Conservation (phyloP, 1,284 basidiomycete genomes). For the Cystobasidiaceae sp. region DNA sequence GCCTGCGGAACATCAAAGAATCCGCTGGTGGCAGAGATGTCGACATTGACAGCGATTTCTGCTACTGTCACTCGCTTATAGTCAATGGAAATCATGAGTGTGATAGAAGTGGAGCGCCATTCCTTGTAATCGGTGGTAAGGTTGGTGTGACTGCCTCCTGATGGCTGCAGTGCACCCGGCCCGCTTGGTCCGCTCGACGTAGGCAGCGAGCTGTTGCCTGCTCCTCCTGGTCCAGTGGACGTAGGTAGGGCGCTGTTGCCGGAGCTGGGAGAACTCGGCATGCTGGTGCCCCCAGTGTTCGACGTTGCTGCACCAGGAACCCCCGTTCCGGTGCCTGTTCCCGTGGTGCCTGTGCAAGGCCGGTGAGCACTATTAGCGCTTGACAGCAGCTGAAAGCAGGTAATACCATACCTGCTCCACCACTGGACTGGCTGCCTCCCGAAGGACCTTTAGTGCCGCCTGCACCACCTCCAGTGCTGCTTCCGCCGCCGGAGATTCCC, state of each 20-base stretch:
- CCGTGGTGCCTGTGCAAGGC: background rate
- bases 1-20: slow-evolving; percentile 22
- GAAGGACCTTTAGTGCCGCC: background rate
- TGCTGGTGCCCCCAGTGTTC: background rate
- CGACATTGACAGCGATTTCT: slow-evolving; percentile 22
- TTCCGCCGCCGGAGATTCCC: background rate
- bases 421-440: background rate
- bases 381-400: background rate
- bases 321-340: background rate
- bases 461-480: background rate
- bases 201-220: background rate
- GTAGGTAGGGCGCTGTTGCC: background rate
- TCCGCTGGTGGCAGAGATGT: slow-evolving; percentile 21
- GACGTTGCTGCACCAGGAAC: background rate
- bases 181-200: background rate
- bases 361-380: background rate
- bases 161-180: background rate
- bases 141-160: background rate
- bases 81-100: slow-evolving; percentile 11
- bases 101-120: slow-evolving; percentile 15
- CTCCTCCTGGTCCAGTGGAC: background rate
- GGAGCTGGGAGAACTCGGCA: background rate
- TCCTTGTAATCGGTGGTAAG: background rate
- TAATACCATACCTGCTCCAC: background rate
- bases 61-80: slow-evolving; percentile 2